Conservation (phyloP, 495 filamentous ascomycete genomes). For the Terfezia boudieri region DNA sequence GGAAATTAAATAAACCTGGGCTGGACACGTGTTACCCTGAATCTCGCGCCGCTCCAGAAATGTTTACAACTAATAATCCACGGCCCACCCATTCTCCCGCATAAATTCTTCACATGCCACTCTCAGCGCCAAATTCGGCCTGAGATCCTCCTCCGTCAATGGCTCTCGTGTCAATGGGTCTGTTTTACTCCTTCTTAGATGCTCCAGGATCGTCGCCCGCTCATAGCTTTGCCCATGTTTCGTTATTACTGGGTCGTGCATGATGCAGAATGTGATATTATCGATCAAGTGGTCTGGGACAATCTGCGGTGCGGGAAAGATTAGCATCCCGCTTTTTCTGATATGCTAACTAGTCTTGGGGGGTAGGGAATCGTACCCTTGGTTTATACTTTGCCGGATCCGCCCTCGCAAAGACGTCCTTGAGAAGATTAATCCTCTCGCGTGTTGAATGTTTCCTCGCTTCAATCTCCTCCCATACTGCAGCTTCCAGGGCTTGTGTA, state of each 20-base stretch:
- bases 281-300: slow-evolving; percentile 80
- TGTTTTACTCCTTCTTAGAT: slow-evolving; percentile 46
- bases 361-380: slow-evolving; percentile 23
- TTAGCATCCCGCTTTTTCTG: not conserved
- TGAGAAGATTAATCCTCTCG: slow-evolving; percentile 13
- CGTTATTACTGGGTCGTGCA: slow-evolving; percentile 84
- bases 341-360: not conserved
- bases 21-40: no score
- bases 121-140: slow-evolving; percentile 65
- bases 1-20: no score
- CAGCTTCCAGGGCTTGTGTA: no score
- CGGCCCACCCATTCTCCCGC: slow-evolving; percentile 76
- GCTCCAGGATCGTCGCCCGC: slow-evolving; percentile 64
- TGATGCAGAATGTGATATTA: slow-evolving; percentile 71
- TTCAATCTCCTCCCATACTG: no score
- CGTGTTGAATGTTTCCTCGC: no score
- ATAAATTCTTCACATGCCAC: slow-evolving; percentile 69
- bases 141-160: slow-evolving; percentile 44
- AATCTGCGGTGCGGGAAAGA: slow-evolving; percentile 21
- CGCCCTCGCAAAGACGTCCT: slow-evolving; percentile 38
- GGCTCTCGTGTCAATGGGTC: slow-evolving; percentile 72
- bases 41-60: not conserved
- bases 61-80: slow-evolving; percentile 43
- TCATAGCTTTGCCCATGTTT: slow-evolving; percentile 80
- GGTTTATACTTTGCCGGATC: slow-evolving; percentile 28